A percentile compares a stretch with the other conserved stretches of the same genome.
These are phyloP conservation scores for Nakaseomyces nivariensis DNA, from an alignment of 1,139 yeast species.

Conservation along the genomic window DNA sequence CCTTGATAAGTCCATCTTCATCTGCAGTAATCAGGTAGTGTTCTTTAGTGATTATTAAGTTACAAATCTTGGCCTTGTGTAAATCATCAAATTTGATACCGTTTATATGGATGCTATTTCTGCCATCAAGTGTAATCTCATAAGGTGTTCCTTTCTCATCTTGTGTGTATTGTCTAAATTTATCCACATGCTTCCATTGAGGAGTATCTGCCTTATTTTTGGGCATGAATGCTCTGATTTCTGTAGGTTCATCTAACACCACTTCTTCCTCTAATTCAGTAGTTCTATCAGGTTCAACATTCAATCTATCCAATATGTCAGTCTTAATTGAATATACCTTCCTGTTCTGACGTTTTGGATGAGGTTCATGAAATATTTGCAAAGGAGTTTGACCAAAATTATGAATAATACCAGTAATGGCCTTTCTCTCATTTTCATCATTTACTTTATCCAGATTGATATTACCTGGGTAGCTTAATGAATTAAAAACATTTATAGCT, in stretches of 20 bases:
- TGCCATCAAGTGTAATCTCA: neutral
- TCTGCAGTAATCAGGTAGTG: conserved; percentile 43
- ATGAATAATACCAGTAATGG: conserved; percentile 73
- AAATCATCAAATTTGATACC: conserved; percentile 13
- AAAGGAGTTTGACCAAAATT: conserved; percentile 86
- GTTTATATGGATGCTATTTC: neutral
- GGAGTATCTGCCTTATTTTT: neutral
- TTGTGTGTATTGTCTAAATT: neutral
- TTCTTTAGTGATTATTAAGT: conserved; percentile 17
- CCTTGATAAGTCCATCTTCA: conserved; percentile 44
- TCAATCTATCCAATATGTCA: conserved; percentile 5
- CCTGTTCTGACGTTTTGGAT: conserved; percentile 38
- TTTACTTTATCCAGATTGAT: conserved; percentile 61
- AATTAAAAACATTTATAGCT: conserved; percentile 67
- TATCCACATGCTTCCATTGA: neutral
- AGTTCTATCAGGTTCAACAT: neutral
- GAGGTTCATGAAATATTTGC: conserved; percentile 57
- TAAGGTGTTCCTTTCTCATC: neutral
- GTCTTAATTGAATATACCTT: conserved; percentile 4
- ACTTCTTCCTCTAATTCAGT: too few relatives aligned
- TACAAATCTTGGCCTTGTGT: conserved; percentile 21
- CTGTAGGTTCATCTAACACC: neutral
- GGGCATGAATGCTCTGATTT: neutral
- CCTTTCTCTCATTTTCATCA: conserved; percentile 63
- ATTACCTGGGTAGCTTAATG: conserved; percentile 73